Evolutionary conservation across 805 yeast species (phyloP).

Genomic region (Kuraishia capsulata): DNA sequence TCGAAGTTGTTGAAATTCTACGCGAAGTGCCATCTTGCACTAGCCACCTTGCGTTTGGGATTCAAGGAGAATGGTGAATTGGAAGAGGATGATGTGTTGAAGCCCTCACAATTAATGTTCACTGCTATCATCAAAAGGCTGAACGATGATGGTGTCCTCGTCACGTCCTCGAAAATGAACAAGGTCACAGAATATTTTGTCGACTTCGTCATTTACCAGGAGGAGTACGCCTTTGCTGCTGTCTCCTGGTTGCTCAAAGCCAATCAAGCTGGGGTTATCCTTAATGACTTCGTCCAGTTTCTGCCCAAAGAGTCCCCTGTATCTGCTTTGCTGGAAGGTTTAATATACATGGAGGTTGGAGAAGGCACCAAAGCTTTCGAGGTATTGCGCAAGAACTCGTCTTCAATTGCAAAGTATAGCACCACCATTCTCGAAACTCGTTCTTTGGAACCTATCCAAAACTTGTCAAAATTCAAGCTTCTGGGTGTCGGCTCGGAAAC

Average conservation of each 20-base stretch:
- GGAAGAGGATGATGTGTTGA: neutral
- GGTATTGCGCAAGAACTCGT: conserved; percentile 18
- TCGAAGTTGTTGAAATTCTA: conserved; percentile 8
- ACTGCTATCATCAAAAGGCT: conserved; percentile 5
- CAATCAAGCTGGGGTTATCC: conserved; percentile 5
- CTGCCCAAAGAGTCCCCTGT: conserved; percentile 15
- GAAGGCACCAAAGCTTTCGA: conserved; percentile 19
- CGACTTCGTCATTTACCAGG: conserved; percentile 4
- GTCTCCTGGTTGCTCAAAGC: conserved; percentile 13
- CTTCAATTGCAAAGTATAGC: conserved; percentile 16
- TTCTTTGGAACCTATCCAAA: conserved; percentile 10
- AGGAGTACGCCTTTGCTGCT: conserved; percentile 12
- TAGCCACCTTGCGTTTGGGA: conserved; percentile 4
- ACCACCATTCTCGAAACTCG: conserved; percentile 9
- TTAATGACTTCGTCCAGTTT: conserved; percentile 8
- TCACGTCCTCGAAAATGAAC: conserved; percentile 15
- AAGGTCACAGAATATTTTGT: conserved; percentile 9
- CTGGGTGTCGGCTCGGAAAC: conserved; percentile 19
- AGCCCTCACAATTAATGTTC: neutral
- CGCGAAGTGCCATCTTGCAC: conserved; percentile 6
- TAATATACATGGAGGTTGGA: conserved; percentile 13
- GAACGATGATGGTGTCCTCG: conserved; percentile 14
- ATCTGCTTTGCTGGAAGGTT: conserved; percentile 15
- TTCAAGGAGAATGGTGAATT: neutral
- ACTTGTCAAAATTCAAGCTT: conserved; percentile 13